Evolutionary conservation across 768 basidiomycete genomes (phyloP).

Genomic region (Boletus rubropictus): DNA sequence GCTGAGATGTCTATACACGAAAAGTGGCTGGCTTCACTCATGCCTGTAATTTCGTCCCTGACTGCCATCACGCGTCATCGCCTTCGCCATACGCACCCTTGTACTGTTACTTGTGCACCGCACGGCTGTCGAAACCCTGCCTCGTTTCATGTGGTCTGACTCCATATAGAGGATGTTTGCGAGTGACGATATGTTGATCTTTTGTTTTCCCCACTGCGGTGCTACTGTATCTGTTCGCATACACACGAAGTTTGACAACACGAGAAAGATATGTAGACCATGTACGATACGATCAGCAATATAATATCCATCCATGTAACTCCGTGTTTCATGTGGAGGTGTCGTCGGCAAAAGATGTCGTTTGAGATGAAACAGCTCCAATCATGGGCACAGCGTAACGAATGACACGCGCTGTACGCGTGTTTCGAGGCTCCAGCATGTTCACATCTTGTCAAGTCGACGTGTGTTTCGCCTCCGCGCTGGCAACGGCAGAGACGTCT

Average conservation of each 20-base stretch:
- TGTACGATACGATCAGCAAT: constrained; percentile 25
- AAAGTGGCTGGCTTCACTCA: constrained; percentile 11
- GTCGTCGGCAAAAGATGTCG: too few species aligned
- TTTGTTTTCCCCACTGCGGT: constrained; percentile 16
- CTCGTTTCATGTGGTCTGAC: constrained; percentile 5
- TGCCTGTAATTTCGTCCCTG: constrained; percentile 14
- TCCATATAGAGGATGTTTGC: constrained; percentile 16
- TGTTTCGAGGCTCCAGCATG: too few species aligned
- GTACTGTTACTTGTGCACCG: constrained; percentile 10
- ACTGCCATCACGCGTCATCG: constrained; percentile 9
- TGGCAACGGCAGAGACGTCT: too few species aligned
- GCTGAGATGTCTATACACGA: constrained; percentile 19
- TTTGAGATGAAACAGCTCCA: neutral
- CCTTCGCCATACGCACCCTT: constrained; percentile 6
- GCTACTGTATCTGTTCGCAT: constrained; percentile 17
- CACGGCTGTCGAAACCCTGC: constrained; percentile 1
- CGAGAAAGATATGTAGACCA: constrained; percentile 19
- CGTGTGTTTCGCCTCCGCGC: too few species aligned
- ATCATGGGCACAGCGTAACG: constrained; percentile 9
- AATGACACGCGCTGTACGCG: neutral
- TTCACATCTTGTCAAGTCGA: too few species aligned
- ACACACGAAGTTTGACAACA: constrained; percentile 10
- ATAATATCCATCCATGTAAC: constrained; percentile 21
- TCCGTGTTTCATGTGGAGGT: too few species aligned
- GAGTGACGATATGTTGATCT: constrained; percentile 17